phyloP scores from a whole-genome alignment of 2,329 filamentous ascomycete species.

The Lecanoromycetidae sp. region DNA sequence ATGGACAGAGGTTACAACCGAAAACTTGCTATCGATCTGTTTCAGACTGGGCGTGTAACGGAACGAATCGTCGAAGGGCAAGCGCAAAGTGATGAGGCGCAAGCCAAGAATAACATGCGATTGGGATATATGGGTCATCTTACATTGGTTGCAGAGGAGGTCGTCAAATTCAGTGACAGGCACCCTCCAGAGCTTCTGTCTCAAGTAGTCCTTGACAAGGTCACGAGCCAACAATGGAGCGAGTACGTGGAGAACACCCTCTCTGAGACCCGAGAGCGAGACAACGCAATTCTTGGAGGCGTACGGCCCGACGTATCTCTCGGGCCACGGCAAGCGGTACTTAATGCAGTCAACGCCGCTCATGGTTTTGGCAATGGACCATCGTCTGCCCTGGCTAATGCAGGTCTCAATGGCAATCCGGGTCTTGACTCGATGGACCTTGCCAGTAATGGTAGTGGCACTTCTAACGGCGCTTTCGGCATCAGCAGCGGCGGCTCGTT shows the following conservation, averaged over 20 bases:
- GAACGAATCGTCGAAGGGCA: conserved; percentile 88
- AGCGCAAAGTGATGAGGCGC: conserved; percentile 70
- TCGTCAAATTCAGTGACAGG: conserved; percentile 94
- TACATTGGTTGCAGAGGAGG: conserved; percentile 92
- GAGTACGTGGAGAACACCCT: conserved; percentile 88
- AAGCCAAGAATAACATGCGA: conserved; percentile 71
- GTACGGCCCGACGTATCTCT: conserved; percentile 84
- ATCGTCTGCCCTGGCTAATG: conserved; percentile 64
- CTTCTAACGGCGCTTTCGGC: conserved; percentile 59
- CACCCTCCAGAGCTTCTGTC: conserved; percentile 81
- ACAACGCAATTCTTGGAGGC: conserved; percentile 95
- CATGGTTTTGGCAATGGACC: conserved; percentile 44
- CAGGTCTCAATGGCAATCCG: conserved; percentile 53
- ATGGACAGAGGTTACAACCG: conserved; percentile 95
- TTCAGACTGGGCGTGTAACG: conserved; percentile 80
- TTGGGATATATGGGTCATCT: conserved; percentile 98
- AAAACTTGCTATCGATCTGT: conserved; percentile 78
- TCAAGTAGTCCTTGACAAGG: conserved; percentile 70
- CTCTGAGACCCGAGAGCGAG: conserved; percentile 83
- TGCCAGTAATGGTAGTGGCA: conserved; percentile 48
- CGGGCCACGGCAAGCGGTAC: conserved; percentile 59
- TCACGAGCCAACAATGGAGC: conserved; percentile 83
- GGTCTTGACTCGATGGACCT: conserved; percentile 54
- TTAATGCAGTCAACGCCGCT: conserved; percentile 46
- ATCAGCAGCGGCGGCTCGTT: conserved; percentile 63